Base-by-base conservation (phyloP, 2,329 filamentous ascomycete species). In the Pseudogymnoascus sp. region DNA sequence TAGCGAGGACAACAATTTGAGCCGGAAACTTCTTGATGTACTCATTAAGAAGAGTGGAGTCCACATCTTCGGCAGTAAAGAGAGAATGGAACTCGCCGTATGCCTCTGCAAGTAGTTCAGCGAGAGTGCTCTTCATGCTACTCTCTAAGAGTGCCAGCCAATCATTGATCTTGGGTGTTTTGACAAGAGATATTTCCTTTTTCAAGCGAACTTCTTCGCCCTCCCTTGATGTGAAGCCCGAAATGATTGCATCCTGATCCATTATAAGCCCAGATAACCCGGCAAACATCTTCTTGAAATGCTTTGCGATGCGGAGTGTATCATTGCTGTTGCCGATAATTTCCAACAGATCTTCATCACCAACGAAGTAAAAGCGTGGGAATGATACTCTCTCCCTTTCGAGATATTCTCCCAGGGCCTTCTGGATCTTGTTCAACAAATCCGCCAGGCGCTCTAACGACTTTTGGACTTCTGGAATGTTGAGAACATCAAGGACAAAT, bases 271-370 rank as follows among this genome's bases (percentile, higher is more conserved):
- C 95, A 4, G 89, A 93, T 59, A 99, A 82, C 66, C 95, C 95
- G 67, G 96, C 95, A 80, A 99, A 99, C 95, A 99, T 99, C 81
- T 99, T 99, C 75, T 96, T 93, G 80, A 99, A 92, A 79, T 99
- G 96, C 75, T 99, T 99, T 42, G 95, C 91, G 69, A 99, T 96
- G 63, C 95, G 92, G 66, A 95, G 79, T 8, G 93, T 96, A 72
- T 99, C 95, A 72, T 97, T 97, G 78, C 93, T 97, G 76, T 99
- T 99, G 73, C 95, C 95, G 68, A 99, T 99, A 78, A 99, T 99
- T 76, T 99, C 95, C 23, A 99, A 82, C 64, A 99, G 80, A 76
- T 99, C 95, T 73, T 99, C 96, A 71, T 99, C 96, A 75, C 95
- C 95, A 64, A 99, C 96, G 71, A 99, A 99, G 79, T 99, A 99